Base-by-base conservation (phyloP, 73 alveolate species). In the Urostyla sp. region DNA sequence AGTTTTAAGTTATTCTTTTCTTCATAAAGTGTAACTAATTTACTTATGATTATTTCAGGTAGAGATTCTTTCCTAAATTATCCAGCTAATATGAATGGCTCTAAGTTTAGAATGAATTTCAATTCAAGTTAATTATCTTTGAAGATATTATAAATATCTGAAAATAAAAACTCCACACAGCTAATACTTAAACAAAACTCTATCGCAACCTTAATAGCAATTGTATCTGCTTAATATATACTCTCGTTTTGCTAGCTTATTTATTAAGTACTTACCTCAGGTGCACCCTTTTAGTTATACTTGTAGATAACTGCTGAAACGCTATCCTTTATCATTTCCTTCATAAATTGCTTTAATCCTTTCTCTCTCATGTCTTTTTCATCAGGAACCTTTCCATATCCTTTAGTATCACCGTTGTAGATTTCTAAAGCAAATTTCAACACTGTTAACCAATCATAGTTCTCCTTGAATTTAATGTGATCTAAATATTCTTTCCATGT, bases 391-490 rank as follows among this genome's bases (percentile, higher is more conserved):
- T 72, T 81, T 2, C 54, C 84, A 49, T 53, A 84, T 11, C 92
- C 92, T 49, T 84, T 84, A 15, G 74, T n/a, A 43, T 84, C 92
- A 10, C 92, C 92, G 50, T 84, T 83, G 45, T 74, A 84, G 2
- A 84, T 74, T 46, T 84, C 92, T 28, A 84, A 44, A 18, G 92
- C 85, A 0, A 61, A 78, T 31, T 84, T 84, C 0, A 84, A 73
- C 21, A 83, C 75, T 3, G 72, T 83, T 27, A 73, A 58, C 88
- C 85, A 69, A 18, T 84, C 92, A 56, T 44, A 34, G 26, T 84
- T 83, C 54, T 66, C 83, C 26, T 56, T 61, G 51, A 51, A 55
- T 38, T 55, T 58, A 1, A 84, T 56, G 60, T 84, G 83, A 8
- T 57, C 85, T 20, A 84, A 40, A 38, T 84, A 84, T 24, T 84